phyloP scores from a whole-genome alignment of 2,329 filamentous ascomycete genomes.

The Colletotrichum chrysophilum region DNA sequence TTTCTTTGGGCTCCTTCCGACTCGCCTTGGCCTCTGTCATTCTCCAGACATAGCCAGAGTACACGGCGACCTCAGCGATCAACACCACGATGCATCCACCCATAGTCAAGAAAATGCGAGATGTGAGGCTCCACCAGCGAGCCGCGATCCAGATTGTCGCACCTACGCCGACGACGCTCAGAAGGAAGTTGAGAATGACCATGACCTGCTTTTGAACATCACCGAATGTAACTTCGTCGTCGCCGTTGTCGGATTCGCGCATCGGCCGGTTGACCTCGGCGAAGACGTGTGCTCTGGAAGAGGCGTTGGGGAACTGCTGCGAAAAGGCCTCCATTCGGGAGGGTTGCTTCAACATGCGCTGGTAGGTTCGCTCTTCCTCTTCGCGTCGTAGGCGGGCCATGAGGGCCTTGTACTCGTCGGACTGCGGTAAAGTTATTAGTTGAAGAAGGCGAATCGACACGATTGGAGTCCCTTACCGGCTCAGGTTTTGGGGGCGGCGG shows the following conservation, averaged over 20 bases:
- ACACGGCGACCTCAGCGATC: conserved; percentile 79
- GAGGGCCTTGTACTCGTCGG: conserved; percentile 81
- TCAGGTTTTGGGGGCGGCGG: conserved; percentile 82
- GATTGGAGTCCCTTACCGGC: conserved; percentile 59
- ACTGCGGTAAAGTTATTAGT: conserved; percentile 50
- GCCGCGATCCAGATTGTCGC: conserved; percentile 80
- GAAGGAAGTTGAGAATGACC: conserved; percentile 86
- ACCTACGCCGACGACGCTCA: conserved; percentile 82
- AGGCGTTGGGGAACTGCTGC: conserved; percentile 60
- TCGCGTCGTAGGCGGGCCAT: conserved; percentile 86
- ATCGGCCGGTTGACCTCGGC: conserved; percentile 57
- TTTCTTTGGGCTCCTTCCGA: conserved; percentile 65
- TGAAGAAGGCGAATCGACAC: background rate
- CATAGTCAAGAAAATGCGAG: conserved; percentile 73
- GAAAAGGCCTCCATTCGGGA: conserved; percentile 62
- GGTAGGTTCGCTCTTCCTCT: conserved; percentile 83
- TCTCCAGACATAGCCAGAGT: conserved; percentile 76
- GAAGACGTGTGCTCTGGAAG: conserved; percentile 56
- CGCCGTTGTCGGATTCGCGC: conserved; percentile 51
- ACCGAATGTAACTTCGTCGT: conserved; percentile 71
- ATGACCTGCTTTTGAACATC: conserved; percentile 83
- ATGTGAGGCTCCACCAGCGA: conserved; percentile 76
- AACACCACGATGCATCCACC: conserved; percentile 73
- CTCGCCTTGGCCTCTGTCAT: conserved; percentile 71
- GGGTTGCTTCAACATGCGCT: conserved; percentile 74